Conservation (phyloP, 768 basidiomycete genomes). For the Coprinellus aureogranulatus region DNA sequence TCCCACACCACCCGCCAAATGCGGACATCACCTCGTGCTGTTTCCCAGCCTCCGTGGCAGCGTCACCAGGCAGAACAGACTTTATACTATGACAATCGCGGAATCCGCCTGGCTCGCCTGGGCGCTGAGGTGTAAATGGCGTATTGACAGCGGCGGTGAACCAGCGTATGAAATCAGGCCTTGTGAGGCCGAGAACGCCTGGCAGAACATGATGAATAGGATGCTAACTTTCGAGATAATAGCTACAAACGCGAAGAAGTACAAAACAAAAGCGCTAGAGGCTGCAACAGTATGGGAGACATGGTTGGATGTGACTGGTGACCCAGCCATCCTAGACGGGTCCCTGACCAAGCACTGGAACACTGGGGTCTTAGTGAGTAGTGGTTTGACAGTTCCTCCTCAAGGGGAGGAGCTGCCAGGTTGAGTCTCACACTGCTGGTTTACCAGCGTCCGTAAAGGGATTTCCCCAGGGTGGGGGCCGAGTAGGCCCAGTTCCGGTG, state of each 20-base stretch:
- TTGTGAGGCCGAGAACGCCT: not conserved
- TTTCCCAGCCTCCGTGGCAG: too few relatives aligned
- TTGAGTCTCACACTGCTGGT: not conserved
- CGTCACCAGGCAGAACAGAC: not conserved
- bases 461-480: too few relatives aligned
- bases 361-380: not conserved
- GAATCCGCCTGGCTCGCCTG: not conserved
- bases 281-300: too few relatives aligned
- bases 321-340: not conserved
- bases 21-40: not conserved
- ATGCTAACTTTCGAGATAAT: not conserved
- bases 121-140: conserved; percentile 1
- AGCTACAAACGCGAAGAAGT: not conserved
- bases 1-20: not conserved
- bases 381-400: not conserved
- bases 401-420: not conserved
- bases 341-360: not conserved
- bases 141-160: not conserved
- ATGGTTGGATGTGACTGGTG: too few relatives aligned
- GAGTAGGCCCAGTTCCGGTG: too few relatives aligned
- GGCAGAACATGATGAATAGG: not conserved
- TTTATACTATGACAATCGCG: not conserved
- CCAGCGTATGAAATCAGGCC: not conserved
- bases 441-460: too few relatives aligned
- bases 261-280: too few relatives aligned